Percentiles rank a stretch among this genome's conserved stretches.
phyloP scores from a whole-genome alignment of 495 filamentous ascomycete genomes.

The Hyaloscypha hepaticicola region DNA sequence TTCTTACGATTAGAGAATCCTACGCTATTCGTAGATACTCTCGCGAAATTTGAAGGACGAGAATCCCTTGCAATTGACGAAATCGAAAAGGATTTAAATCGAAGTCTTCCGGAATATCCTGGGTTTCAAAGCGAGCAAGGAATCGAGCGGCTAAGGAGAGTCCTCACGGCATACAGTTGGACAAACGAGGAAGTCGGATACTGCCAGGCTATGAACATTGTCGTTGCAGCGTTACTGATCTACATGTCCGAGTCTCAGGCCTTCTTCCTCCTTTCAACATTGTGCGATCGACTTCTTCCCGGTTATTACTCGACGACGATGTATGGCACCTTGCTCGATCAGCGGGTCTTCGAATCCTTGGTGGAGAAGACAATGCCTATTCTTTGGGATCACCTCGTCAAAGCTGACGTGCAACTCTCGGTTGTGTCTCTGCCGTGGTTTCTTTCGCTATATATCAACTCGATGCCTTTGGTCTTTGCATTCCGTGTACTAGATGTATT shows the following conservation, averaged over 20 bases:
- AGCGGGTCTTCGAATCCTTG: slow-evolving; percentile 93
- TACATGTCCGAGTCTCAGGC: slow-evolving; percentile 98
- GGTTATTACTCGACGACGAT: slow-evolving; percentile 98
- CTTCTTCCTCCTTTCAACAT: slow-evolving; percentile 87
- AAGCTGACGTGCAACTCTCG: slow-evolving; percentile 96
- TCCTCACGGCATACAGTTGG: slow-evolving; percentile 97
- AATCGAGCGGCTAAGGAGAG: slow-evolving; percentile 82
- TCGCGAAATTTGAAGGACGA: slow-evolving; percentile 75
- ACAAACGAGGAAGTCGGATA: slow-evolving; percentile 92
- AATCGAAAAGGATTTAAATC: slow-evolving; percentile 97
- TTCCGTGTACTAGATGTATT: slow-evolving; percentile 97
- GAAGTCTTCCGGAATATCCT: slow-evolving; percentile 93
- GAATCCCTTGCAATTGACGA: slow-evolving; percentile 95
- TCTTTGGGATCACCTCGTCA: slow-evolving; percentile 93
- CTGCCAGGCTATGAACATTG: slow-evolving; percentile 99
- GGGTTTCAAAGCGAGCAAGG: slow-evolving; percentile 97
- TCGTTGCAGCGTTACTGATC: slow-evolving; percentile 92
- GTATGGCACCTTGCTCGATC: slow-evolving; percentile 96
- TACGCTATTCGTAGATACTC: slow-evolving; percentile 76
- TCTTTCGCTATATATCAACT: slow-evolving; percentile 96
- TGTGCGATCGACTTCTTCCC: slow-evolving; percentile 90
- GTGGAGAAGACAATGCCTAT: slow-evolving; percentile 99
- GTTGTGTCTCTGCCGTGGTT: slow-evolving; percentile 99
- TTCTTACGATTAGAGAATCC: slow-evolving; percentile 85
- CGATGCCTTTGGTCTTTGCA: slow-evolving; percentile 96